Evolutionary conservation across 495 filamentous ascomycete genomes (phyloP).

Genomic region (Xylaria longipes): DNA sequence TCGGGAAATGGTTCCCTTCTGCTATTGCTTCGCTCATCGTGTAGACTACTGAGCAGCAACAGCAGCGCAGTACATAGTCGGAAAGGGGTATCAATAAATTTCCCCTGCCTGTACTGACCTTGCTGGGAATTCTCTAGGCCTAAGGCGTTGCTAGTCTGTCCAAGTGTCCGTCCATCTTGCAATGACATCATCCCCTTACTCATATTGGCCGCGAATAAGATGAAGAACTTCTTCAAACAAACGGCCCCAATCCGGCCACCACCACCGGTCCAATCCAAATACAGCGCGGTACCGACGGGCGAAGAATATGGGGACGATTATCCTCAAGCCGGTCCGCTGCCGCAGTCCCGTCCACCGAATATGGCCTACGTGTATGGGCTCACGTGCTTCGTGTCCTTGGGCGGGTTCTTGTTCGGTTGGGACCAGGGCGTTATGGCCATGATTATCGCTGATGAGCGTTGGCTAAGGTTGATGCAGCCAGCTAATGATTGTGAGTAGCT

Average conservation of each 20-base stretch:
- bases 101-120: not conserved
- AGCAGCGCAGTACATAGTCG: not conserved
- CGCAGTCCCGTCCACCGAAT: slow-evolving; percentile 11
- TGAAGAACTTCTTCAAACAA: slow-evolving; percentile 31
- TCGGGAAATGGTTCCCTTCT: not conserved
- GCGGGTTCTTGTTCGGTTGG: slow-evolving; percentile 61
- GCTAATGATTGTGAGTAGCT: slow-evolving; percentile 29
- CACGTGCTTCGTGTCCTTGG: slow-evolving; percentile 35
- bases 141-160: not conserved
- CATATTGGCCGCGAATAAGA: not conserved
- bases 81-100: not conserved
- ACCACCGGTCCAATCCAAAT: slow-evolving; percentile 3
- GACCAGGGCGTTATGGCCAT: slow-evolving; percentile 63
- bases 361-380: slow-evolving; percentile 36
- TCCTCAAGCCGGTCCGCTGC: not conserved
- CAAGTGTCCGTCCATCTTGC: not conserved
- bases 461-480: slow-evolving; percentile 43
- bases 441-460: slow-evolving; percentile 58
- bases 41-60: not conserved
- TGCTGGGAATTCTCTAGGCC: not conserved
- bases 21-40: not conserved
- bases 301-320: not conserved
- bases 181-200: slow-evolving; percentile 6
- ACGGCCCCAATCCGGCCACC: slow-evolving; percentile 33
- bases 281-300: not conserved